Conservation (phyloP, 2,329 filamentous ascomycete genomes). For the Curvularia hawaiiensis region DNA sequence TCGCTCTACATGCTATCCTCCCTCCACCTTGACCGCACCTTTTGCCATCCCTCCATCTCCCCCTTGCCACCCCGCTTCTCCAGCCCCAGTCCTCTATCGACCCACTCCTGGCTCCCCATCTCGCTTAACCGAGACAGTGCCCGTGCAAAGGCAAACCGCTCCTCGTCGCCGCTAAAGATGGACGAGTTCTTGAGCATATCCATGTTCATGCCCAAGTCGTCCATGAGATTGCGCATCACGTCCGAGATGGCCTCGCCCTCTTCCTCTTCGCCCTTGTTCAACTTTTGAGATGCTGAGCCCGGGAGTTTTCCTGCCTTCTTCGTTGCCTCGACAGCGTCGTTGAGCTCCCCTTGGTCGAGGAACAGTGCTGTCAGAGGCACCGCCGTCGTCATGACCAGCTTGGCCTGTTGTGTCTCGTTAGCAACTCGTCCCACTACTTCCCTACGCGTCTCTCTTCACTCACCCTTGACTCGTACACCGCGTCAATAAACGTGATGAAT, state of each 20-base stretch:
- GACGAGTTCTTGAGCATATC: conserved; percentile 81
- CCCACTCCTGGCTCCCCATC: conserved; percentile 96
- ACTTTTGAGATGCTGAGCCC: conserved; percentile 25
- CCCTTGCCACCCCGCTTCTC: conserved; percentile 68
- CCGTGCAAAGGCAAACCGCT: conserved; percentile 92
- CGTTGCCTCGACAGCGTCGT: conserved; percentile 51
- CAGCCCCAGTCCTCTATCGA: conserved; percentile 74
- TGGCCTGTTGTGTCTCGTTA: conserved; percentile 64
- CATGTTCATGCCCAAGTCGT: conserved; percentile 86
- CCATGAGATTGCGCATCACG: conserved; percentile 80
- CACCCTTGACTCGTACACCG: conserved; percentile 79
- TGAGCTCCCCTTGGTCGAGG: conserved; percentile 64
- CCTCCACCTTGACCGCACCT: conserved; percentile 69
- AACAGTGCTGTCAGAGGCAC: conserved; percentile 87
- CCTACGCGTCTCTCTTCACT: conserved; percentile 19
- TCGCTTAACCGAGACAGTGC: conserved; percentile 83
- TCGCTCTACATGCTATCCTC: conserved; percentile 48
- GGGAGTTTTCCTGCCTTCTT: conserved; percentile 48
- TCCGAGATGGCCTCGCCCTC: conserved; percentile 62
- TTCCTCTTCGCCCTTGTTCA: conserved; percentile 45
- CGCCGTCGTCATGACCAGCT: conserved; percentile 89
- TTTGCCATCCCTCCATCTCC: conserved; percentile 69
- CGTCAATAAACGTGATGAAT: conserved; percentile 98
- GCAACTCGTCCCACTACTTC: neutral
- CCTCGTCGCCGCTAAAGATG: conserved; percentile 93